Evolutionary conservation across 1,139 yeast genomes (phyloP).

Genomic region (Kodamaea ohmeri): DNA sequence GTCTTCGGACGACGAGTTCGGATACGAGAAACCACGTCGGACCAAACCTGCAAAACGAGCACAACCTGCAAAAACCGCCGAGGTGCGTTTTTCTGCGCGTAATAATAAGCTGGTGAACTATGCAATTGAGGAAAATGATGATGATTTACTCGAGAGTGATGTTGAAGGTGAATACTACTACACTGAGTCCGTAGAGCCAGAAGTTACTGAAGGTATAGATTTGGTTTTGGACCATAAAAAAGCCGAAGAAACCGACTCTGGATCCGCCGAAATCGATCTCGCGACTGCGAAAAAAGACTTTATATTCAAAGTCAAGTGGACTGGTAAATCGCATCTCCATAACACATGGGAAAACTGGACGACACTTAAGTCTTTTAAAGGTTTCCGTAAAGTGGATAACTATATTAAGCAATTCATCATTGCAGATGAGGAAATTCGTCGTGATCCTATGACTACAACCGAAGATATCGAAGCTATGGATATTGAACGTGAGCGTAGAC

Average conservation of each 20-base stretch:
- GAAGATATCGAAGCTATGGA: constrained; percentile 95
- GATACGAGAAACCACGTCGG: constrained; percentile 2
- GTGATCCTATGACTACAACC: constrained; percentile 75
- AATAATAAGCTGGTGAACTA: constrained; percentile 70
- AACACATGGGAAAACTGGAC: constrained; percentile 89
- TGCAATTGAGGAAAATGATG: constrained; percentile 72
- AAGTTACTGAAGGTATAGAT: constrained; percentile 40
- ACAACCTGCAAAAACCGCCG: constrained; percentile 21
- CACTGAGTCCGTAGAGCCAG: constrained; percentile 24
- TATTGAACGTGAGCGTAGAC: constrained; percentile 77
- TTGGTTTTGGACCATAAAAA: constrained; percentile 50
- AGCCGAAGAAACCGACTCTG: constrained; percentile 35
- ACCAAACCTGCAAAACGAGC: not conserved
- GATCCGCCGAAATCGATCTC: constrained; percentile 30
- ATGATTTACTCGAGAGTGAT: constrained; percentile 56
- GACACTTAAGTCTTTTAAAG: constrained; percentile 56
- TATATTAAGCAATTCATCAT: constrained; percentile 77
- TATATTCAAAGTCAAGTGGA: constrained; percentile 81
- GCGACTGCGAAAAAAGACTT: constrained; percentile 51
- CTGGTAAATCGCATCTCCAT: constrained; percentile 83
- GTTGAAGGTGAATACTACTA: constrained; percentile 46
- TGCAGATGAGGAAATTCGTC: constrained; percentile 70
- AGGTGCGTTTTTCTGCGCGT: constrained; percentile 74
- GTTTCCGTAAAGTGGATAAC: constrained; percentile 84
- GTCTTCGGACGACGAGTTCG: constrained; percentile 23